A percentile compares a stretch with the other conserved stretches of the same genome.
Conservation (phyloP, 2,329 filamentous ascomycete genomes). For the Lachnellula hyalina region DNA sequence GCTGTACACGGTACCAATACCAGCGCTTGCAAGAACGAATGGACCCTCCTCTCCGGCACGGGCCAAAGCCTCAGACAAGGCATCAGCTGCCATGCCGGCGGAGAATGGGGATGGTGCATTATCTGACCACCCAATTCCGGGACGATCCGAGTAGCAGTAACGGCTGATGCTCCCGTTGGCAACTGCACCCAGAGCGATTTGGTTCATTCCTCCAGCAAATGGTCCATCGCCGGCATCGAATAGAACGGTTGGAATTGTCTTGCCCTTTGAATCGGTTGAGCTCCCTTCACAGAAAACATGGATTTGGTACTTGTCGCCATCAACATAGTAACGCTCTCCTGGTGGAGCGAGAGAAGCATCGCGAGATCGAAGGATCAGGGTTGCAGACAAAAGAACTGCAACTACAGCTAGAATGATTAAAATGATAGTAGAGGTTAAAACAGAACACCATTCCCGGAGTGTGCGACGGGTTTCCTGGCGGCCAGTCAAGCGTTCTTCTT, state of each 20-base stretch:
- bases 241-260: conserved; percentile 69
- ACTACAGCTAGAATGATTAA: conserved; percentile 64
- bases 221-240: conserved; percentile 79
- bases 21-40: conserved; percentile 82
- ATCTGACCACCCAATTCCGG: conserved; percentile 83
- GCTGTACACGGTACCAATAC: conserved; percentile 81
- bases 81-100: conserved; percentile 87
- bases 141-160: conserved; percentile 94
- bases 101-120: conserved; percentile 91
- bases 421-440: conserved; percentile 68
- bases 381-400: conserved; percentile 70
- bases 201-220: conserved; percentile 72
- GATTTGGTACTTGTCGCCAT: conserved; percentile 77
- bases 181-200: conserved; percentile 70
- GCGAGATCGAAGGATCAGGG: conserved; percentile 70
- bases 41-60: conserved; percentile 77
- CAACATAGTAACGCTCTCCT: conserved; percentile 74
- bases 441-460: conserved; percentile 75
- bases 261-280: conserved; percentile 48
- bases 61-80: conserved; percentile 78
- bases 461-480: conserved; percentile 80
- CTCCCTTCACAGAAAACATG: conserved; percentile 85
- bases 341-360: conserved; percentile 70
- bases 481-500: conserved; percentile 88
- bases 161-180: conserved; percentile 76